phyloP scores from a whole-genome alignment of 2,329 filamentous ascomycete genomes.

The Rhynchosporium secalis region DNA sequence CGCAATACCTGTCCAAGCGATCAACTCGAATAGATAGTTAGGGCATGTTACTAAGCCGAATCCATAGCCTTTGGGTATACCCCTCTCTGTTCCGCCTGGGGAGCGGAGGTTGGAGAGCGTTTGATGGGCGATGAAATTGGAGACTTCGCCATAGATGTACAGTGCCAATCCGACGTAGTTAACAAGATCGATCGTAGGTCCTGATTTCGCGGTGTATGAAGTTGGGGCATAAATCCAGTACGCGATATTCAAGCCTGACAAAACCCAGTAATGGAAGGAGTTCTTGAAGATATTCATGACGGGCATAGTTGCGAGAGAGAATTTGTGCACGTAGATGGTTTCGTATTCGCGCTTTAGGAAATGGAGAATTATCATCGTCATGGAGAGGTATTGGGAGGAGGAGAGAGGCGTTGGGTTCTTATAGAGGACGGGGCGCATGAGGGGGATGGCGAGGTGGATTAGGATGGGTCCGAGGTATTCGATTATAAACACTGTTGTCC shows the following conservation, averaged over 20 bases:
- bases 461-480: slow-evolving; percentile 92
- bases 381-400: slow-evolving; percentile 70
- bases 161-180: slow-evolving; percentile 69
- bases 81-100: slow-evolving; percentile 78
- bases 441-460: slow-evolving; percentile 76
- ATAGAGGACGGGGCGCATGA: slow-evolving; percentile 70
- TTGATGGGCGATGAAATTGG: slow-evolving; percentile 78
- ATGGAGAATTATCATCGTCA: slow-evolving; percentile 74
- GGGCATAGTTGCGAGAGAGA: slow-evolving; percentile 94
- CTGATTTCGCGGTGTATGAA: slow-evolving; percentile 59
- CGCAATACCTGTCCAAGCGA: slow-evolving; percentile 83
- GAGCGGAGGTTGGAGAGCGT: slow-evolving; percentile 77
- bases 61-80: slow-evolving; percentile 82
- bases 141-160: slow-evolving; percentile 75
- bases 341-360: slow-evolving; percentile 95
- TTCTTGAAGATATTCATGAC: slow-evolving; percentile 90
- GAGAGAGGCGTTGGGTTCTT: slow-evolving; percentile 54
- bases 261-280: slow-evolving; percentile 88
- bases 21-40: slow-evolving; percentile 92
- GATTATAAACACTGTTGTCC: slow-evolving; percentile 91
- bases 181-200: slow-evolving; percentile 44
- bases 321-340: slow-evolving; percentile 92
- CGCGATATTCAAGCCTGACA: slow-evolving; percentile 78
- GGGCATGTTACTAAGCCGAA: slow-evolving; percentile 90
- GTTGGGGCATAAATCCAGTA: slow-evolving; percentile 81